Evolutionary conservation across 495 filamentous ascomycete genomes (phyloP).

Genomic region (Schizothecium vesticola): DNA sequence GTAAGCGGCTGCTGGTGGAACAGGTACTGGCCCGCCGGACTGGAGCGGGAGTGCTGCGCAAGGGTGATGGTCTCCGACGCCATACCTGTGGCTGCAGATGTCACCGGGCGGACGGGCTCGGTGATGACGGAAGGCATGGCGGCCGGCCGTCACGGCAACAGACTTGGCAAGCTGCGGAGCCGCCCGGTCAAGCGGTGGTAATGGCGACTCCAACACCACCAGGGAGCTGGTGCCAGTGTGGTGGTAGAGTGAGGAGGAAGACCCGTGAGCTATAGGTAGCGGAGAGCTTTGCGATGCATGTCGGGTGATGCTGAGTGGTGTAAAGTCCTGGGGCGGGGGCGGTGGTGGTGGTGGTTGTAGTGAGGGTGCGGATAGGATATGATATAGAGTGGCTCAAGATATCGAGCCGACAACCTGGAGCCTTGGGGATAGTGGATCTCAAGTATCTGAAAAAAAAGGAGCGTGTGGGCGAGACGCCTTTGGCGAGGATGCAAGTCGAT

Average conservation of each 20-base stretch:
- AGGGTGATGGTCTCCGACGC: constrained; percentile 26
- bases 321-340: neutral
- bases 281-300: constrained; percentile 24
- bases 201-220: neutral
- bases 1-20: constrained; percentile 28
- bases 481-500: constrained; percentile 23
- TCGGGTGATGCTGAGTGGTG: constrained; percentile 11
- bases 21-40: constrained; percentile 37
- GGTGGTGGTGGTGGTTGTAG: neutral
- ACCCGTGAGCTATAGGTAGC: constrained; percentile 19
- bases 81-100: constrained; percentile 31
- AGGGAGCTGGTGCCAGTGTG: constrained; percentile 5
- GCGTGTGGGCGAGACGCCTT: constrained; percentile 13
- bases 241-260: constrained; percentile 8
- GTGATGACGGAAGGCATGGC: constrained; percentile 21
- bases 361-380: constrained; percentile 23
- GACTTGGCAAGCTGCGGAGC: neutral
- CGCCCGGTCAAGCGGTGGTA: no score
- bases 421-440: constrained; percentile 13
- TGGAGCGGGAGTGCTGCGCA: constrained; percentile 34
- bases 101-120: constrained; percentile 5
- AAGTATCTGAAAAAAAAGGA: constrained; percentile 17
- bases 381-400: constrained; percentile 7
- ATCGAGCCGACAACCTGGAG: constrained; percentile 9
- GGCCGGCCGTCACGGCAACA: neutral